Base-by-base conservation (phyloP, 2,329 filamentous ascomycete species). In the Trichoderma sp. region DNA sequence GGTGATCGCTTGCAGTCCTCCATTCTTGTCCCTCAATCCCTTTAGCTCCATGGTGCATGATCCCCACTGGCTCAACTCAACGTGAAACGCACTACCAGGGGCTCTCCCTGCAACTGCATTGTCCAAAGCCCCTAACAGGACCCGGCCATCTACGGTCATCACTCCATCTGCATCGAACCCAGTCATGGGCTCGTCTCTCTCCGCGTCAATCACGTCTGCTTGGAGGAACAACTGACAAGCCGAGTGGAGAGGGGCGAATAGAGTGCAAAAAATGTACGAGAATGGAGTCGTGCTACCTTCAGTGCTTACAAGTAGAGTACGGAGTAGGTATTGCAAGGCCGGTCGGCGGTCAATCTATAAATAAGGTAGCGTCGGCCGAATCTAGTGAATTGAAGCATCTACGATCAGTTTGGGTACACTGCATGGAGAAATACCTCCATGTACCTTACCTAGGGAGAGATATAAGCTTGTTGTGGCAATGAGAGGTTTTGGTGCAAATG, bases 1-100 rank as follows among this genome's bases (percentile, higher is more conserved):
- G 66, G 66, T 36, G 66, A 70, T 70, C 56, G 57, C 57, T 70
- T 70, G 56, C 64, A 67, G 43, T 47, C 43, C 43, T 36, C 34
- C 34, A 36, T 39, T 39, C 36, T 39, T 18, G 64, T 32, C 26
- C 39, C 34, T 39, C 34, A 36, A 36, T 24, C 14, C 14, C 56
- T 58, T 58, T 43, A 15, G 51, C 4, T 28, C 9, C 63, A 14
- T 47, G 51, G 56, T 61, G 36, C 62, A 56, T 61, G 34, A 61
- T 68, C 53, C 36, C 71, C 71, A 70, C 66, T 39, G 51, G 53
- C 66, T 72, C 67, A 53, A 56, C 58, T 70, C 47, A 65, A n/a
- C 36, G 60, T 72, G 71, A 72, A 72, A 72, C 71, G 66, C 71
- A 53, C 71, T 70, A 72, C 51, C 56, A 47, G 34, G 64, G 63